phyloP scores from a whole-genome alignment of 257 asterid genomes.

The Apocynum venetum region DNA sequence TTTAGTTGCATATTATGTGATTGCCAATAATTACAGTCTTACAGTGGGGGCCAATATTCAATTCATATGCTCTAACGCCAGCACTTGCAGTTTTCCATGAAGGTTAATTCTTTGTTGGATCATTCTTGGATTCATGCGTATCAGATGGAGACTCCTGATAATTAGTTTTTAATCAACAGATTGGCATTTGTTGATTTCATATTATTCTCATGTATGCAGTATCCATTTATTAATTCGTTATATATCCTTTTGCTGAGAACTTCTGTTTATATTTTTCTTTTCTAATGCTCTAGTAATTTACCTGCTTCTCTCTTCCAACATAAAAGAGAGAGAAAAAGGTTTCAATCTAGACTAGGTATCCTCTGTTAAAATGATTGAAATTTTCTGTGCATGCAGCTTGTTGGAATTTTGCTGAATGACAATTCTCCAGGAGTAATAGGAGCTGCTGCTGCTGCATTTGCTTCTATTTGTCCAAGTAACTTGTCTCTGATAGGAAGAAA shows the following conservation, averaged over 20 bases:
- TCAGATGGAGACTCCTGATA: slow-evolving; percentile 12
- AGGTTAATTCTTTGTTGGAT: background rate
- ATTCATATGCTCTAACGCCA: background rate
- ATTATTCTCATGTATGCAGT: background rate
- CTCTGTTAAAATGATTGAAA: slow-evolving; percentile 7
- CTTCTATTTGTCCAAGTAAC: slow-evolving; percentile 84
- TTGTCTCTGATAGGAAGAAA: slow-evolving; percentile 73
- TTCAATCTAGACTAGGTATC: background rate
- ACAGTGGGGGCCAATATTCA: background rate
- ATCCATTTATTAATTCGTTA: background rate
- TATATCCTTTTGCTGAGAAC: background rate
- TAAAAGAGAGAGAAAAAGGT: background rate
- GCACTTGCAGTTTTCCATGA: background rate
- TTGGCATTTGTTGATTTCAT: background rate
- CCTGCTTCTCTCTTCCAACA: slow-evolving; percentile 1
- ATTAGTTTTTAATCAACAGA: background rate
- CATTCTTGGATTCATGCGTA: slow-evolving; percentile 9
- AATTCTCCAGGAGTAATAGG: slow-evolving; percentile 95
- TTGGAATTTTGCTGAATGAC: slow-evolving; percentile 81
- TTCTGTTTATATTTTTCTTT: background rate
- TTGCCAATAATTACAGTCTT: background rate
- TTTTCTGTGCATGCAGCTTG: slow-evolving; percentile 49
- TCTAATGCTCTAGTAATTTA: background rate
- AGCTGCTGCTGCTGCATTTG: slow-evolving; percentile 95
- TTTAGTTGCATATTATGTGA: background rate